Percentiles rank a stretch among this genome's conserved stretches.
phyloP scores from a whole-genome alignment of 805 yeast genomes.

The Candida morakotiae region DNA sequence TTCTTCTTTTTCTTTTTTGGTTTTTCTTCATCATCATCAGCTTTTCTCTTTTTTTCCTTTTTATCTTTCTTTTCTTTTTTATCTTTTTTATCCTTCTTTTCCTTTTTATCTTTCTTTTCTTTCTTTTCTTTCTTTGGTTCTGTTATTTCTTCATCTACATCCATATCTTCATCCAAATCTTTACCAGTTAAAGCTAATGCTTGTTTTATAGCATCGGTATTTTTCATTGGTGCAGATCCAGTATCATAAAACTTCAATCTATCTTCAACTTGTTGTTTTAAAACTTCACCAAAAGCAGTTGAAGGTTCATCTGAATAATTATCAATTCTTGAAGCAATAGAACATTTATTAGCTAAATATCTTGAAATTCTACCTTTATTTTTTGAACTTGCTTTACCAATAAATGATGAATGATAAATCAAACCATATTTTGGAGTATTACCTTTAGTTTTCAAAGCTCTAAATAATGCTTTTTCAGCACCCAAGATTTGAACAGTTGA shows the following conservation, averaged over 20 bases:
- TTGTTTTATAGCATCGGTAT: constrained; percentile 87
- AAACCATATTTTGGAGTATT: constrained; percentile 96
- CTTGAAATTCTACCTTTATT: constrained; percentile 99
- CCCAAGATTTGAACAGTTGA: constrained; percentile 97
- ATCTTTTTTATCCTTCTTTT: constrained; percentile 25
- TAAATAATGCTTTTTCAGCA: constrained; percentile 94
- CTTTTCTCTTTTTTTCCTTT: constrained; percentile 50
- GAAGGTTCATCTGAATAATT: constrained; percentile 94
- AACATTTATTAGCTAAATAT: constrained; percentile 97
- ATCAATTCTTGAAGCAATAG: constrained; percentile 98
- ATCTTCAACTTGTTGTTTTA: constrained; percentile 97
- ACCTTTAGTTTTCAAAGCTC: constrained; percentile 95
- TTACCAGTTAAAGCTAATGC: constrained; percentile 70
- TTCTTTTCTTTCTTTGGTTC: constrained; percentile 18
- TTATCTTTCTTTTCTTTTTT: constrained; percentile 46
- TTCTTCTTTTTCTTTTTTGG: constrained; percentile 50
- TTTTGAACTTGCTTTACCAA: constrained; percentile 90
- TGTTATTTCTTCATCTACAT: constrained; percentile 14
- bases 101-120: constrained; percentile 22
- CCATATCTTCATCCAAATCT: constrained; percentile 30
- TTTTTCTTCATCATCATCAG: constrained; percentile 54
- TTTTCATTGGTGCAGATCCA: constrained; percentile 95
- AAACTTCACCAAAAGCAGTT: constrained; percentile 81
- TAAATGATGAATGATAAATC: constrained; percentile 91
- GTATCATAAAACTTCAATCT: constrained; percentile 94